Conservation (phyloP, 108 stramenopile species). For the Cyclotella kingstonii region DNA sequence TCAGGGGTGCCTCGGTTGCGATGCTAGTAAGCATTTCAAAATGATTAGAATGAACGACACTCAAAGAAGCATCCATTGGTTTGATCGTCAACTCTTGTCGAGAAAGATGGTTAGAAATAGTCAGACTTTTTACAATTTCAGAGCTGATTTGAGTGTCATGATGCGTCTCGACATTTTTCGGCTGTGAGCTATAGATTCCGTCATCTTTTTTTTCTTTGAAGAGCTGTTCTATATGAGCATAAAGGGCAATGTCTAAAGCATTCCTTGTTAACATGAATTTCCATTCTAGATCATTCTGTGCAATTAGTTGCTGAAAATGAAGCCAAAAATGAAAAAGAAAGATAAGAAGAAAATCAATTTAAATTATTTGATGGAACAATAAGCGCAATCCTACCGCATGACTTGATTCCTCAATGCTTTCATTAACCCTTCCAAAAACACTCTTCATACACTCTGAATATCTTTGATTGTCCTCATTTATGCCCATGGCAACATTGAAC, state of each 20-base stretch:
- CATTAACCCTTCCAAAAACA: neutral
- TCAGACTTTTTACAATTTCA: too few species aligned
- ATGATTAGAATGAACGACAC: too few species aligned
- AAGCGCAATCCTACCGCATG: neutral
- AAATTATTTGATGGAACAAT: too few species aligned
- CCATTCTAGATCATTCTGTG: neutral
- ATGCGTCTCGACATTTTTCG: conserved; percentile 4
- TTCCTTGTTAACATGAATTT: neutral
- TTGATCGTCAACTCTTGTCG: too few species aligned
- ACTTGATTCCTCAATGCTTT: neutral
- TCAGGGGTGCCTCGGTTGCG: too few species aligned
- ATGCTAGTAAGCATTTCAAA: too few species aligned
- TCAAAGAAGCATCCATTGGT: too few species aligned
- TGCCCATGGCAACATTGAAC: conserved; percentile 3
- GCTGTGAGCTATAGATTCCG: conserved; percentile 3
- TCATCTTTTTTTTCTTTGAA: conserved; percentile 12
- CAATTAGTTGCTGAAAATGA: neutral
- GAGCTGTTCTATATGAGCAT: conserved; percentile 1
- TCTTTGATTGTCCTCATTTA: neutral
- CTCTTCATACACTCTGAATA: neutral
- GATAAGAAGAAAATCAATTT: too few species aligned
- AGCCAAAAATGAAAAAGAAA: too few species aligned
- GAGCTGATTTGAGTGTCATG: too few species aligned
- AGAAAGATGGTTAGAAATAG: too few species aligned
- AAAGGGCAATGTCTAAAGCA: conserved; percentile 6